phyloP scores from a whole-genome alignment of 2,329 filamentous ascomycete genomes.

The Penicillium sp. region DNA sequence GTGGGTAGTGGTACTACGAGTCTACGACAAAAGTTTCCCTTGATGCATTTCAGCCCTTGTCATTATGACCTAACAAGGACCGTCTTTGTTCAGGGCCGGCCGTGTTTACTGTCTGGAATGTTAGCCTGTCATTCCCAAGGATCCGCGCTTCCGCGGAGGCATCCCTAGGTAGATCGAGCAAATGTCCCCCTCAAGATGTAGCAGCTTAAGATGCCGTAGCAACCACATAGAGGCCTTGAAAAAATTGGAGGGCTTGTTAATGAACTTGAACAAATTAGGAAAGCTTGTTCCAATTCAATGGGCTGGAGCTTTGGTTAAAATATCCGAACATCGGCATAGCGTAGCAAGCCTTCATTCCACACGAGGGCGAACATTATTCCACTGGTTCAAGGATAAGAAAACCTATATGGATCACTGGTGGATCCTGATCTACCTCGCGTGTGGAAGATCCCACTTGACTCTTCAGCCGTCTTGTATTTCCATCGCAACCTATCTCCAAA shows the following conservation, averaged over 20 bases:
- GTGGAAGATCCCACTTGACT: conserved; percentile 5
- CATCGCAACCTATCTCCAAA: neutral
- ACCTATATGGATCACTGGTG: conserved; percentile 23
- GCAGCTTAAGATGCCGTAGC: neutral
- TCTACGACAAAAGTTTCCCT: neutral
- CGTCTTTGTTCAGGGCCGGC: conserved; percentile 6
- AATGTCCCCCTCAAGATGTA: neutral
- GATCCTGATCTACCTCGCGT: conserved; percentile 11
- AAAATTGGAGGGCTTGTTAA: neutral
- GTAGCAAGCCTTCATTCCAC: conserved; percentile 26
- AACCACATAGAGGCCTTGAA: neutral
- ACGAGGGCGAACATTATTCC: conserved; percentile 3
- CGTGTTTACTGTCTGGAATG: conserved; percentile 25
- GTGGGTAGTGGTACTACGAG: too few species aligned
- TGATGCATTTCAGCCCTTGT: conserved; percentile 6
- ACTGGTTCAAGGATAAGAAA: conserved; percentile 6
- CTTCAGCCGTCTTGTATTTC: neutral
- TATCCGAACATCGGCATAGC: conserved; percentile 16
- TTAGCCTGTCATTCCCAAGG: conserved; percentile 16
- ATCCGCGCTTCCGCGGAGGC: conserved; percentile 14
- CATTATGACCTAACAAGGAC: conserved; percentile 24
- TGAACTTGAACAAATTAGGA: too few species aligned
- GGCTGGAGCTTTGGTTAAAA: neutral
- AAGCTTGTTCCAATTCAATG: neutral
- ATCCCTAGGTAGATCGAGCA: conserved; percentile 30